phyloP scores from a whole-genome alignment of 345 rosid genomes.

The Populus deltoides region DNA sequence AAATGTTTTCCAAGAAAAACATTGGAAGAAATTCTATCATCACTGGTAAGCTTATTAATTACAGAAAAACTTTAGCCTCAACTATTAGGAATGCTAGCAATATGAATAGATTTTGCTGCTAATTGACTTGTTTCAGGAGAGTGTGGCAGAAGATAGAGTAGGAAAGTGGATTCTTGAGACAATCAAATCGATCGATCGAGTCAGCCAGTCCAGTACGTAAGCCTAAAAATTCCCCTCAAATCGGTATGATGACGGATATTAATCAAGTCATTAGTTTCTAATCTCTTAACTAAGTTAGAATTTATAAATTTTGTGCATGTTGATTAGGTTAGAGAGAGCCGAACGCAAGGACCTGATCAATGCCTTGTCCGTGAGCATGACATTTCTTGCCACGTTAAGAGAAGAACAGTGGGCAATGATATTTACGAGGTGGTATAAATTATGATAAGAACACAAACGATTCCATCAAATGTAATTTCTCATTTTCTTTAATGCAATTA shows the following conservation, averaged over 20 bases:
- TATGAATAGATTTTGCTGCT: not conserved
- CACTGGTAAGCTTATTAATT: constrained; percentile 18
- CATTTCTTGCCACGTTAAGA: constrained; percentile 13
- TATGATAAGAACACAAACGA: not conserved
- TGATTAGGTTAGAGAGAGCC: constrained; percentile 26
- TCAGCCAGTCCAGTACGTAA: constrained; percentile 20
- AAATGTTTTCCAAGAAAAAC: constrained; percentile 23
- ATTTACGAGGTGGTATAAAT: constrained; percentile 22
- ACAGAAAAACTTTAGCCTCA: not conserved
- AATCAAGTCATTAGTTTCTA: not conserved
- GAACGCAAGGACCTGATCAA: constrained; percentile 7
- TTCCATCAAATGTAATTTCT: too few relatives aligned
- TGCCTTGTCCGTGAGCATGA: constrained; percentile 18
- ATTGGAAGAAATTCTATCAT: constrained; percentile 22
- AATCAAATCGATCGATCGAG: constrained; percentile 14
- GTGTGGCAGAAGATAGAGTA: not conserved
- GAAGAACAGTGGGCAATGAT: constrained; percentile 13
- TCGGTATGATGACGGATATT: not conserved
- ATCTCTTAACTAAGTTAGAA: not conserved
- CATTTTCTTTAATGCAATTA: too few relatives aligned
- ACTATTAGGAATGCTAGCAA: too few relatives aligned
- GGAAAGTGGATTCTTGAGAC: constrained; percentile 27
- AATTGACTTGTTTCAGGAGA: constrained; percentile 1
- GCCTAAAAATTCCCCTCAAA: constrained; percentile 30
- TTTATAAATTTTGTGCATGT: not conserved